Conservation (phyloP, 345 rosid genomes). For the Draba incana region DNA sequence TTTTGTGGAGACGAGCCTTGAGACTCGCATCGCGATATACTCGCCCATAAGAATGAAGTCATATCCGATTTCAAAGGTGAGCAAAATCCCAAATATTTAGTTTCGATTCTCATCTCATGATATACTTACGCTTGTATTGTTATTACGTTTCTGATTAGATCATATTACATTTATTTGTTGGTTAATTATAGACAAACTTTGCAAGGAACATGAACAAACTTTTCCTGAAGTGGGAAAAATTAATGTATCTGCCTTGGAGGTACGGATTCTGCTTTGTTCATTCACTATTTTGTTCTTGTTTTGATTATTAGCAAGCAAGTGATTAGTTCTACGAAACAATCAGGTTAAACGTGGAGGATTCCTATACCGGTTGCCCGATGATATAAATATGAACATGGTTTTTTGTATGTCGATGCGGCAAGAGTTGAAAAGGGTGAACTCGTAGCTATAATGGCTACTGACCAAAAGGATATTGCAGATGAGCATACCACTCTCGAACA, state of each 20-base stretch:
- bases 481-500: conserved; percentile 26
- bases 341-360: conserved; percentile 47
- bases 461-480: conserved; percentile 18
- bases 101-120: too few relatives aligned
- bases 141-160: neutral
- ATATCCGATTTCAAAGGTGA: too few relatives aligned
- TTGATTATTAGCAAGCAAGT: neutral
- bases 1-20: conserved; percentile 41
- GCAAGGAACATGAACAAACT: conserved; percentile 10
- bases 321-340: neutral
- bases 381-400: conserved; percentile 48
- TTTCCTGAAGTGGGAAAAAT: conserved; percentile 26
- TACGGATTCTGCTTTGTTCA: neutral
- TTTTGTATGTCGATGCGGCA: conserved; percentile 46
- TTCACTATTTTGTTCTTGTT: neutral
- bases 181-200: conserved; percentile 3
- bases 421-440: conserved; percentile 30
- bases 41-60: too few relatives aligned
- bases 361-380: conserved; percentile 17
- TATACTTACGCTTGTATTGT: too few relatives aligned
- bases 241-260: conserved; percentile 18
- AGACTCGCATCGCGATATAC: conserved; percentile 51
- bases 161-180: too few relatives aligned
- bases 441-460: conserved; percentile 32
- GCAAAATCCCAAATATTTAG: neutral